phyloP scores from a whole-genome alignment of 179 eudicot genomes.

The Silene vulgaris region DNA sequence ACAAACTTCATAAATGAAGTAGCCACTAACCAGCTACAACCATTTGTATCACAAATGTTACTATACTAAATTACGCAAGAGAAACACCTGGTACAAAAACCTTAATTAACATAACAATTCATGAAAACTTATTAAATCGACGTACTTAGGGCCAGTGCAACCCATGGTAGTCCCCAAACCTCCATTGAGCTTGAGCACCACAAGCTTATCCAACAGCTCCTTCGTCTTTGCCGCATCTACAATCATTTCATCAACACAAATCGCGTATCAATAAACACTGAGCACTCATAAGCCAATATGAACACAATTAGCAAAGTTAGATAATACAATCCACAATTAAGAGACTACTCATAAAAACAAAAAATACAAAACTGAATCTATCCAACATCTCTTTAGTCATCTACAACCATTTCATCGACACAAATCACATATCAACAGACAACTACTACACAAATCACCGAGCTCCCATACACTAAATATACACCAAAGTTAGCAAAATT shows the following conservation, averaged over 20 bases:
- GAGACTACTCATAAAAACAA: too few species aligned
- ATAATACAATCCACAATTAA: too few species aligned
- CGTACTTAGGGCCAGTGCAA: conserved; percentile 98
- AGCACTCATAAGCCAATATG: too few species aligned
- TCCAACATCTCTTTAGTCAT: conserved; percentile 59
- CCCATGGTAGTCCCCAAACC: conserved; percentile 99
- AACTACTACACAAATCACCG: too few species aligned
- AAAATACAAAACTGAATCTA: conserved; percentile 25
- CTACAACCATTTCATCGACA: neutral
- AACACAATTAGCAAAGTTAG: too few species aligned
- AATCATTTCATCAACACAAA: neutral
- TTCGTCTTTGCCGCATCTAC: conserved; percentile 38
- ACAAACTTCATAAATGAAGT: too few species aligned
- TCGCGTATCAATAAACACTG: neutral
- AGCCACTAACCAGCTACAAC: too few species aligned
- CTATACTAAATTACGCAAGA: neutral
- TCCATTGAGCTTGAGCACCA: conserved; percentile 97
- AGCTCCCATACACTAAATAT: too few species aligned
- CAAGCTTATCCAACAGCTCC: conserved; percentile 86
- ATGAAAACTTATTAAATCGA: conserved; percentile 18
- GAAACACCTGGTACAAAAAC: neutral
- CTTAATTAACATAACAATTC: neutral
- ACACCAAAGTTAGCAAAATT: too few species aligned
- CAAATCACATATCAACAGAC: too few species aligned
- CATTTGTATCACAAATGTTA: too few species aligned